Conservation (phyloP, 2,329 filamentous ascomycete genomes). For the Diaporthe caulivora region DNA sequence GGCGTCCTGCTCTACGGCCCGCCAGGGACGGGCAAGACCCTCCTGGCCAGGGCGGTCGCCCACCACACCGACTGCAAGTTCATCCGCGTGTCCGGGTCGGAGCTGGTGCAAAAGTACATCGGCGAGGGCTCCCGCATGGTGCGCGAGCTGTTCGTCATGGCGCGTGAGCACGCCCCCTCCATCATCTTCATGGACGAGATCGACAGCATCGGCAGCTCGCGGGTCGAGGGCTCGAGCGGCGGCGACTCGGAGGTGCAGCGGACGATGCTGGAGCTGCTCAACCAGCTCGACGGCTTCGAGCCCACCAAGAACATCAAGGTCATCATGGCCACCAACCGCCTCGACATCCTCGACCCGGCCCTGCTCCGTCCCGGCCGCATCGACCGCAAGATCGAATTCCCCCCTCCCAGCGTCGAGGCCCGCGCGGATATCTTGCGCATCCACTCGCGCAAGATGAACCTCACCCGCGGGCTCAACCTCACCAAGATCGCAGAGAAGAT, state of each 20-base stretch:
- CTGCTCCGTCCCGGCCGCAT: conserved; percentile 96
- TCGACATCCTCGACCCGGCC: conserved; percentile 96
- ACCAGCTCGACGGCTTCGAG: conserved; percentile 98
- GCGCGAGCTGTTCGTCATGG: conserved; percentile 99
- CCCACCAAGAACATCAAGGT: conserved; percentile 99
- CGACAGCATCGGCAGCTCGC: conserved; percentile 96
- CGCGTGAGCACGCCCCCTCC: conserved; percentile 94
- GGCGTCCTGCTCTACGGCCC: conserved; percentile 97
- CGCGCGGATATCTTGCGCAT: conserved; percentile 98
- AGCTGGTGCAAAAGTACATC: conserved; percentile 99
- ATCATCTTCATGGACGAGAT: conserved; percentile 99
- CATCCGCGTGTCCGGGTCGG: conserved; percentile 95
- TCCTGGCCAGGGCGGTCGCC: conserved; percentile 93
- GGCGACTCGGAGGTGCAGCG: conserved; percentile 98
- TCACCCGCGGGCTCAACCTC: conserved; percentile 96
- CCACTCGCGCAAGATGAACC: conserved; percentile 97
- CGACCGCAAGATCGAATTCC: conserved; percentile 99
- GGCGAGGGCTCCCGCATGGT: conserved; percentile 99
- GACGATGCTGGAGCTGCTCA: conserved; percentile 97
- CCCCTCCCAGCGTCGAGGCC: conserved; percentile 94
- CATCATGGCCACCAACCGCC: conserved; percentile 98
- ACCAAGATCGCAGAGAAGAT: conserved; percentile 99
- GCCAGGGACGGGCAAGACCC: conserved; percentile 95
- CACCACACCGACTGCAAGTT: conserved; percentile 99
- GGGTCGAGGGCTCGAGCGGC: conserved; percentile 94